These are phyloP conservation scores for Solanum gandarillasii DNA, from an alignment of 257 asterid species.

Conservation along the genomic window DNA sequence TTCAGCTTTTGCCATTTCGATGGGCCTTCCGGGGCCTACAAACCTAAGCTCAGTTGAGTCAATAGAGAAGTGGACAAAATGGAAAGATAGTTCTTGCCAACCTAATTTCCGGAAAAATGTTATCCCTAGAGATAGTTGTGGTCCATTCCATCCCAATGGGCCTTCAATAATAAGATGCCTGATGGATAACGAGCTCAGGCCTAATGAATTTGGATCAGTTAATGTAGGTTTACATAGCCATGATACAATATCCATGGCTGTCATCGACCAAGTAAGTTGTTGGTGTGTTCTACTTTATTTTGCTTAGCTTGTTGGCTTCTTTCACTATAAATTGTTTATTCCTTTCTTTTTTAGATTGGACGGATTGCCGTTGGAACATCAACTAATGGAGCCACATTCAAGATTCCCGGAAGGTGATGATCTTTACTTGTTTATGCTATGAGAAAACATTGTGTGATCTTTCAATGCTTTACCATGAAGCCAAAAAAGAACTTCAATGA, in stretches of 20 bases:
- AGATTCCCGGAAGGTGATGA: slow-evolving; percentile 89
- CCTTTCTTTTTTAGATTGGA: slow-evolving; percentile 44
- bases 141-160: slow-evolving; percentile 56
- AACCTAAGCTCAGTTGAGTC: slow-evolving; percentile 87
- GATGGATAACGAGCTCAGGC: slow-evolving; percentile 7
- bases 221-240: slow-evolving; percentile 49
- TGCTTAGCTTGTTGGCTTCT: neutral
- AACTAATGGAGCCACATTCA: slow-evolving; percentile 91
- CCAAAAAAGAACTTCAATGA: neutral
- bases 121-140: slow-evolving; percentile 54
- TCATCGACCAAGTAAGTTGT: slow-evolving; percentile 62
- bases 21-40: slow-evolving; percentile 92
- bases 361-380: slow-evolving; percentile 85
- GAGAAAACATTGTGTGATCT: neutral
- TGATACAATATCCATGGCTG: slow-evolving; percentile 98
- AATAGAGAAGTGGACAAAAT: slow-evolving; percentile 55
- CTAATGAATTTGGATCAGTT: slow-evolving; percentile 16
- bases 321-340: neutral
- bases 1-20: slow-evolving; percentile 73
- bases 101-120: slow-evolving; percentile 83
- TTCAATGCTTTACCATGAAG: neutral
- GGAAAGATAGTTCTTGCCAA: slow-evolving; percentile 67
- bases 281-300: neutral
- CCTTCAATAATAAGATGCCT: slow-evolving; percentile 14
- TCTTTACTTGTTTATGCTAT: neutral